Conservation (phyloP, 768 basidiomycete genomes). For the Xerocomellus amylosporus region DNA sequence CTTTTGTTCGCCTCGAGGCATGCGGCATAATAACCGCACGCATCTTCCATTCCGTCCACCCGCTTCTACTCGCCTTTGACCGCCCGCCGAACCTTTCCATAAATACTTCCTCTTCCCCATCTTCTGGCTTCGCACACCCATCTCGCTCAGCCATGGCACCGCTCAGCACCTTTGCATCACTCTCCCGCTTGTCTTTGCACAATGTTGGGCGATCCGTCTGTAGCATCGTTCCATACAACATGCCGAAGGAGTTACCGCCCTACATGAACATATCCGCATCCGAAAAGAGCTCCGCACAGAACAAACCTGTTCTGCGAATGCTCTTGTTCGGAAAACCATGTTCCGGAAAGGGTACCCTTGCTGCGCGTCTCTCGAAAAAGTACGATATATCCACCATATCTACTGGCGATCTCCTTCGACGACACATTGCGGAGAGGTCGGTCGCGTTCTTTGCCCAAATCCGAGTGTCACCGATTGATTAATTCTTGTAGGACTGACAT, state of each 20-base stretch:
- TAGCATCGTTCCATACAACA: conserved; percentile 19
- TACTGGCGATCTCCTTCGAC: conserved; percentile 80
- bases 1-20: conserved; percentile 26
- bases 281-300: conserved; percentile 26
- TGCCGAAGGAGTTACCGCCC: conserved; percentile 45
- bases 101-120: neutral
- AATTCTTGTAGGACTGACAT: conserved; percentile 53
- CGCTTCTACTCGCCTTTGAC: neutral
- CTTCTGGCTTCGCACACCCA: neutral
- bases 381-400: conserved; percentile 74
- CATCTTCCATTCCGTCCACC: conserved; percentile 1
- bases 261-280: conserved; percentile 38
- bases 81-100: neutral
- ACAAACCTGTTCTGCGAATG: conserved; percentile 39
- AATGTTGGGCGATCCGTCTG: conserved; percentile 15
- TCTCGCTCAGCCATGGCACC: conserved; percentile 5
- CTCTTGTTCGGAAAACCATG: conserved; percentile 59
- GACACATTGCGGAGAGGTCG: conserved; percentile 68
- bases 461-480: neutral
- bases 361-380: conserved; percentile 65
- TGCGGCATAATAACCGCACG: conserved; percentile 11
- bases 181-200: conserved; percentile 3
- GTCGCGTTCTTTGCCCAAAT: conserved; percentile 11
- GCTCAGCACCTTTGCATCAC: neutral
- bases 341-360: conserved; percentile 80